Conservation (phyloP, 805 yeast genomes). For the Wickerhamomyces rabaulensis region DNA sequence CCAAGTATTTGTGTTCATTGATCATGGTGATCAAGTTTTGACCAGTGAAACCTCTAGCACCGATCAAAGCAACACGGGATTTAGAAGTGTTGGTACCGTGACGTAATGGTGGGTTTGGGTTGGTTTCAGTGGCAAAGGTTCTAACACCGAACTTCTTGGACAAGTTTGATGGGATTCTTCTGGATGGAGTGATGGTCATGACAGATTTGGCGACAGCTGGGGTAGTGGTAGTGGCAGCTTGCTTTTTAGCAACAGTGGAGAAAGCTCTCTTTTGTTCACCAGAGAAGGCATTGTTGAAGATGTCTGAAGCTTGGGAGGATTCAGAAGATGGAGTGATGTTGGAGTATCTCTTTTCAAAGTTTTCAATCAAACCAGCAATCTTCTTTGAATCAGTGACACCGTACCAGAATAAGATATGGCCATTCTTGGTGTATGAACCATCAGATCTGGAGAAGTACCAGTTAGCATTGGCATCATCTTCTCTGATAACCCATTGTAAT, state of each 20-base stretch:
- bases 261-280: constrained; percentile 40
- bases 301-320: constrained; percentile 33
- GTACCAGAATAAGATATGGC: constrained; percentile 91
- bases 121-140: constrained; percentile 34
- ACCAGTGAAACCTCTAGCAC: constrained; percentile 98
- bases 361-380: constrained; percentile 57
- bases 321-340: constrained; percentile 29
- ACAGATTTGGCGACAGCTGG: neutral
- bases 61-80: constrained; percentile 86
- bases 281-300: constrained; percentile 32
- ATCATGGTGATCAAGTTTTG: constrained; percentile 85
- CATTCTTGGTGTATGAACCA: constrained; percentile 88
- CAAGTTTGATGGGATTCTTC: constrained; percentile 24
- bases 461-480: constrained; percentile 82
- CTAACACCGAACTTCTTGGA: constrained; percentile 23
- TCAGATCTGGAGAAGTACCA: constrained; percentile 93
- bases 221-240: neutral
- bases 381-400: constrained; percentile 66
- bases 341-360: constrained; percentile 35
- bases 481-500: constrained; percentile 85
- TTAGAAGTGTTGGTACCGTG: constrained; percentile 56
- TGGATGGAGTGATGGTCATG: constrained; percentile 10
- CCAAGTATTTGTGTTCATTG: constrained; percentile 82
- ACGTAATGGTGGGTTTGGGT: constrained; percentile 70
- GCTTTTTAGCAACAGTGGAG: constrained; percentile 27